Base-by-base conservation (phyloP, 2,329 filamentous ascomycete species). In the Fusarium irregulare region DNA sequence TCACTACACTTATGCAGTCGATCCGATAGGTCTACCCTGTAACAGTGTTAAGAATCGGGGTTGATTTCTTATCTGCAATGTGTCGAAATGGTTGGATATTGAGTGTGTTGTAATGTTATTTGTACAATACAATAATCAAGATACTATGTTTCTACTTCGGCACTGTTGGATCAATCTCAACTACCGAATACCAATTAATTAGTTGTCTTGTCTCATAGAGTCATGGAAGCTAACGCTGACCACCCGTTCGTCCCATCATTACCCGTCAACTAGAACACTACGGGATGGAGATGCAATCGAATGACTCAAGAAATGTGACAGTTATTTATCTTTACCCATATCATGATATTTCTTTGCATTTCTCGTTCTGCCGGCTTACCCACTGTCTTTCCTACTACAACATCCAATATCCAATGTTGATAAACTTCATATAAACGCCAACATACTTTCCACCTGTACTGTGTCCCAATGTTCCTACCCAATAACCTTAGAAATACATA, bases 1-100 rank as follows among this genome's bases (percentile, higher is more conserved):
- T 37, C 49, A 53, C 34, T 23, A 41, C 63, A 68, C 75, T 74
- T 72, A 73, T 74, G 75, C 70, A 50, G 40, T 54, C 23, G 37
- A 30, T 42, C 41, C 21, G 20, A 45, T 57, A 46, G 37, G 49
- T 41, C 53, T 70, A 71, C 68, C 68, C 68, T 72, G 56, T 60
- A 72, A 72, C 56, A 25, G 34, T 40, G n/a, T 44, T 21, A 21
- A 69, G 49, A 47, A 32, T 48, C 20, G n/a, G 34, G 20, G 4
- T 44, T 25, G 28, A 6, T 21, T 2, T 49, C 53, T 44, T 45
- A 42, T 63, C 34, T 60, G 28, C 37, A 14, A 32, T 21, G 16
- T 45, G 28, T 55, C 41, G 21, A 32, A 13, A 41, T 28, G n/a
- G 32, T 27, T 27, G 34, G 23, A 28, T 10, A 13, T 37, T 37